Conservation (phyloP, 2,329 filamentous ascomycete species). For the Penicillium sp. region DNA sequence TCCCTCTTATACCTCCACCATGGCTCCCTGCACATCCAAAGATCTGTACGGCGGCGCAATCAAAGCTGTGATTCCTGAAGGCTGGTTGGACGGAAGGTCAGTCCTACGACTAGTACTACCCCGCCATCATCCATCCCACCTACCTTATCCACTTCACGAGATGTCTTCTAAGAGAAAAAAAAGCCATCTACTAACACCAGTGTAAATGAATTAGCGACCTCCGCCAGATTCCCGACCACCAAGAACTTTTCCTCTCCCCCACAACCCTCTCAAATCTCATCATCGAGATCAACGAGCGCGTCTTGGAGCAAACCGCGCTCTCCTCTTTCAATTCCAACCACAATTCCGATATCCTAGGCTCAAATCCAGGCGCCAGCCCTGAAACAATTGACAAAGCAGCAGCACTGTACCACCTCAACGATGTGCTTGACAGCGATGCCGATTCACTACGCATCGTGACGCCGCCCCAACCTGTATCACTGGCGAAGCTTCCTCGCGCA, state of each 20-base stretch:
- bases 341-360: conserved; percentile 63
- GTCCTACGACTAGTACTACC: conserved; percentile 11
- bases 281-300: conserved; percentile 86
- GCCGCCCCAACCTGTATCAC: conserved; percentile 62
- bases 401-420: conserved; percentile 59
- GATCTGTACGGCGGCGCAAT: conserved; percentile 44
- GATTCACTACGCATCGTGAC: conserved; percentile 71
- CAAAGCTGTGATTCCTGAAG: conserved; percentile 36
- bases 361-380: conserved; percentile 4
- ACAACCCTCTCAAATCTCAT: conserved; percentile 86
- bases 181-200: conserved; percentile 12
- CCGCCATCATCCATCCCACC: neutral
- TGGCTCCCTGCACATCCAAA: conserved; percentile 21
- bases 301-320: conserved; percentile 50
- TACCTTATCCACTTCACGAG: neutral
- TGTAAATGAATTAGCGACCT: conserved; percentile 31
- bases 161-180: neutral
- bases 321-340: conserved; percentile 33
- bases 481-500: conserved; percentile 45
- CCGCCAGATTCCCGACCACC: conserved; percentile 61
- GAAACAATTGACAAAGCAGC: conserved; percentile 14
- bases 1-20: neutral
- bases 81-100: conserved; percentile 45
- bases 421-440: conserved; percentile 66
- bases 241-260: conserved; percentile 88